Evolutionary conservation across 2,329 filamentous ascomycete species (phyloP).

Genomic region (Trichoderma endophyticum): DNA sequence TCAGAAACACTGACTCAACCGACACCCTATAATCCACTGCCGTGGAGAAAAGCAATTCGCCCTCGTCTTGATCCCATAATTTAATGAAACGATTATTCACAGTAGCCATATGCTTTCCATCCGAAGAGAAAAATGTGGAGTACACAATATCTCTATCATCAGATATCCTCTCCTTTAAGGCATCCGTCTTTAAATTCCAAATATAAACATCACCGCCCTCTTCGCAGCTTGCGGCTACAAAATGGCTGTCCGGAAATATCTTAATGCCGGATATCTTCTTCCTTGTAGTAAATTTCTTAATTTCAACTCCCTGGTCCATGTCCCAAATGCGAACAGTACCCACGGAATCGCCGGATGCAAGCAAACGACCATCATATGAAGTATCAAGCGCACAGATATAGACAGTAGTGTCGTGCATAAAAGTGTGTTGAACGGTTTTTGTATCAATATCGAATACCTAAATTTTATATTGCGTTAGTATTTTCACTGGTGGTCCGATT

Average conservation of each 20-base stretch:
- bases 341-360: not conserved
- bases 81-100: accelerated
- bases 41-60: too few species aligned
- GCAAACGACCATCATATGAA: not conserved
- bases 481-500: not conserved
- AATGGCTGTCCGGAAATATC: not conserved
- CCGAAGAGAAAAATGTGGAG: not conserved
- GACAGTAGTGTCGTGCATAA: not conserved
- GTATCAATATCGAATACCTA: not conserved
- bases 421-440: not conserved
- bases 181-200: not conserved
- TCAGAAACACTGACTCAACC: not conserved
- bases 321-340: not conserved
- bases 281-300: not conserved
- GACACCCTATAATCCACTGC: too few species aligned
- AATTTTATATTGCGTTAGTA: not conserved
- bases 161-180: too few species aligned
- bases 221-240: not conserved
- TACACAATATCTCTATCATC: accelerated
- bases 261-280: not conserved
- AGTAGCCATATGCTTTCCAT: not conserved
- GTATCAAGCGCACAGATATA: not conserved
- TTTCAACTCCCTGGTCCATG: not conserved
- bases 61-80: not conserved
- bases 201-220: not conserved